Evolutionary conservation across 106 monocot genomes (phyloP), one percentile per base, ranked within the genome.

Genomic region (Dioscorea zingiberensis): DNA sequence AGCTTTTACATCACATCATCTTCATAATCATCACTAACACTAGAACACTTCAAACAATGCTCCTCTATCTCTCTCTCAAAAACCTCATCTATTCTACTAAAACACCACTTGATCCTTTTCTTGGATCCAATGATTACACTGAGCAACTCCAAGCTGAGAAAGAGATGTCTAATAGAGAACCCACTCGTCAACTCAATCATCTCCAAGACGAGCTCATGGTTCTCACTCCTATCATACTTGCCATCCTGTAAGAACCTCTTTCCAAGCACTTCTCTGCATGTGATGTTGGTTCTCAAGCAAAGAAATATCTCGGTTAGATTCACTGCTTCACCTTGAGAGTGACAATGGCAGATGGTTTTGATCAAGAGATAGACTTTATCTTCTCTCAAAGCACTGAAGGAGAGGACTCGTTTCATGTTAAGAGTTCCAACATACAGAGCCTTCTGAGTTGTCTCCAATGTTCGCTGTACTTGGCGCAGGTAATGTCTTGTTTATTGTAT

Each of bases 291-390:
- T 0, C 44, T n/a, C 13, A 74, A 28, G 21, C 54, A 55, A 14
- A 71, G 49, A 10, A 47, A 24, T 69, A 63, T 63, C 74, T 83
- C 74, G 26, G 60, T 74, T 61, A 83, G 23, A 28, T 38, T 83
- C 69, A 2, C 70, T 29, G 11, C 60, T 3, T 7, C 7, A n/a
- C n/a, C n/a, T 13, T 13, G 61, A 30, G 21, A 24, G 13, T 10
- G 10, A 38, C 9, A n/a, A 21, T 46, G 28, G 23, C 2, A 17
- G 25, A 74, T 65, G 6, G 54, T 17, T 11, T 54, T 7, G 18
- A 71, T 61, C 48, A 71, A 6, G 8, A n/a, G 14, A 15, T 60
- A 27, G 12, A 71, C 71, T 24, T 71, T 47, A 16, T 61, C 48
- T 26, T 71, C 70, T 8, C 70, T 13, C 2, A 26, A 9, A 9